phyloP scores from a whole-genome alignment of 192 early-diverging fungal species.

The Podila minutissima region DNA sequence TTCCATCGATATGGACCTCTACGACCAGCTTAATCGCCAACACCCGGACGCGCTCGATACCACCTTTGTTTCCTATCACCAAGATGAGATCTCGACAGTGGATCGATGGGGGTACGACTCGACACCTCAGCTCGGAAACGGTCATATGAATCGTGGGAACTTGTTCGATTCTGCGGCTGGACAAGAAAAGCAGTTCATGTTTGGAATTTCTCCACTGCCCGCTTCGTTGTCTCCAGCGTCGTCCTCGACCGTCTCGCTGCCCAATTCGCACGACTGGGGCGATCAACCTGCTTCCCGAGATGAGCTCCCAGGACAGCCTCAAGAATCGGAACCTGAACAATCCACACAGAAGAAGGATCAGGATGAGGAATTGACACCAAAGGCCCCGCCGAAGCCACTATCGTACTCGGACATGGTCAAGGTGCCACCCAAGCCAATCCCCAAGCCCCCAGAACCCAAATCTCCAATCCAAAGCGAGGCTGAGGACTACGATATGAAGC shows the following conservation, averaged over 20 bases:
- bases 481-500: slow-evolving; percentile 23
- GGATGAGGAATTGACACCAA: neutral
- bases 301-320: neutral
- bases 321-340: neutral
- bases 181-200: slow-evolving; percentile 19
- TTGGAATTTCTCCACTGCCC: slow-evolving; percentile 8
- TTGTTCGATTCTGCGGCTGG: neutral
- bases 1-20: slow-evolving; percentile 27
- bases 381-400: neutral
- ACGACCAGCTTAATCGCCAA: slow-evolving; percentile 31
- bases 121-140: neutral
- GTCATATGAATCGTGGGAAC: neutral
- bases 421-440: neutral
- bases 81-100: neutral
- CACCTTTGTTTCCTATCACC: neutral
- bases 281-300: neutral
- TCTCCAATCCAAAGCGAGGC: neutral
- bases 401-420: slow-evolving; percentile 6
- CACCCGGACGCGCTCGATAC: slow-evolving; percentile 11
- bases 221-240: slow-evolving; percentile 16
- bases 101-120: neutral
- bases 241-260: slow-evolving; percentile 10
- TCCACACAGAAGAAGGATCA: neutral
- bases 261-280: slow-evolving; percentile 7
- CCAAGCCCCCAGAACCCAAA: slow-evolving; percentile 1